Evolutionary conservation across 306 rosid genomes (phyloP).

Genomic region (Citrullus colocynthis): DNA sequence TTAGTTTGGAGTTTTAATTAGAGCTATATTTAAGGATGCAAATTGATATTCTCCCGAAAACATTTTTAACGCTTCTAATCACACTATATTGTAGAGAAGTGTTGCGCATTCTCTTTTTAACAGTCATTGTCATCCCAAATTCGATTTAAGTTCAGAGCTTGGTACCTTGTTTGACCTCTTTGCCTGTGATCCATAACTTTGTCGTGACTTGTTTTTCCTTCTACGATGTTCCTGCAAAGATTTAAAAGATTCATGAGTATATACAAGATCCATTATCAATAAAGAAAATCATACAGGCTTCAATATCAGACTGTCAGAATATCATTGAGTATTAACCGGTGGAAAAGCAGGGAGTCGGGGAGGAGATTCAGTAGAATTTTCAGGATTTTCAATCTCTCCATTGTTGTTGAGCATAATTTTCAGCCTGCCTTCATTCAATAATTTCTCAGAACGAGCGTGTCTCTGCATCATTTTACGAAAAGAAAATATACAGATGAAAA

Average conservation of each 20-base stretch:
- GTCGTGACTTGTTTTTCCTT: not conserved
- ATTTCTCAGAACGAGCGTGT: slow-evolving; percentile 76
- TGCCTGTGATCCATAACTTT: not conserved
- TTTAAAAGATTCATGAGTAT: not conserved
- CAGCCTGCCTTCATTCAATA: slow-evolving; percentile 57
- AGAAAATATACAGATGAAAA: not conserved
- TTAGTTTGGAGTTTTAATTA: no score
- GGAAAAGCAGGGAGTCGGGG: slow-evolving; percentile 21
- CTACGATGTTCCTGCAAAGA: not conserved
- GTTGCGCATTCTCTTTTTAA: not conserved
- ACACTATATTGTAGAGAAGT: not conserved
- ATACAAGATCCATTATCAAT: not conserved
- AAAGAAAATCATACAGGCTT: not conserved
- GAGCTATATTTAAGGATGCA: no score
- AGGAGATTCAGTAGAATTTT: slow-evolving; percentile 26
- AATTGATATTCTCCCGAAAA: not conserved
- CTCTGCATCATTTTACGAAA: slow-evolving; percentile 29
- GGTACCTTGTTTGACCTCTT: not conserved
- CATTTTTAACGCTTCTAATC: not conserved
- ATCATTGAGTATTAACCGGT: slow-evolving; percentile 31
- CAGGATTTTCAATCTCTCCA: slow-evolving; percentile 65
- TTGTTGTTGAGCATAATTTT: slow-evolving; percentile 59
- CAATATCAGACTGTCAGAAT: not conserved
- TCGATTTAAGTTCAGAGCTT: not conserved
- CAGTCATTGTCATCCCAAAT: not conserved